These are phyloP conservation scores for Cetradonia linearis DNA, from an alignment of 495 filamentous ascomycete species.

Conservation along the genomic window DNA sequence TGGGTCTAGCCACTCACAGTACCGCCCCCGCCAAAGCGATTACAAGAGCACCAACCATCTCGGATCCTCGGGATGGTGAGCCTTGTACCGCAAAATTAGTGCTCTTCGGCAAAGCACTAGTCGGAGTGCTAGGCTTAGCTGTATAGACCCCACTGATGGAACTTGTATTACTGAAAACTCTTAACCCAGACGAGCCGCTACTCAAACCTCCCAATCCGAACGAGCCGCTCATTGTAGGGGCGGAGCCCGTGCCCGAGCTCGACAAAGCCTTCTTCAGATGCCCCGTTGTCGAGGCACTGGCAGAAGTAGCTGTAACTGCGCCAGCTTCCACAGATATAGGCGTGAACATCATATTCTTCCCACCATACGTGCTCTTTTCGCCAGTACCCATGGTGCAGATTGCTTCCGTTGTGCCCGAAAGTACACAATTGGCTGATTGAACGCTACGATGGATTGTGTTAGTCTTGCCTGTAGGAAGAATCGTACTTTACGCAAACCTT, in stretches of 20 bases:
- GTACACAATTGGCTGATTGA: background rate
- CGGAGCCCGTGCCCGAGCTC: background rate
- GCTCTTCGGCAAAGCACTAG: background rate
- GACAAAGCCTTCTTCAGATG: background rate
- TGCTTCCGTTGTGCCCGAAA: constrained; percentile 7
- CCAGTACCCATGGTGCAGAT: background rate
- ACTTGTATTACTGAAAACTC: background rate
- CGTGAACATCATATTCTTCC: background rate
- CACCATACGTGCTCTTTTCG: background rate
- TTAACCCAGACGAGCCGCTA: background rate
- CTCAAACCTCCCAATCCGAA: background rate
- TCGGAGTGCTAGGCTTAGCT: background rate
- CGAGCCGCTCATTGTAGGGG: background rate
- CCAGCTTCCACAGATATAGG: background rate
- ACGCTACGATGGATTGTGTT: background rate
- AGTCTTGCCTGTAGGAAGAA: background rate
- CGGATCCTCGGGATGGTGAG: background rate
- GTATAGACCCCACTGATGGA: background rate
- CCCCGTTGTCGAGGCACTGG: background rate
- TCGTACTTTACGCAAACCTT: background rate
- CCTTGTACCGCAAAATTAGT: constrained; percentile 3
- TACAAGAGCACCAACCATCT: background rate
- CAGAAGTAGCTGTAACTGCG: background rate
- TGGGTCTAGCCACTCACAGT: background rate
- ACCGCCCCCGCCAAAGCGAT: constrained; percentile 2